Conservation (phyloP, 1,139 yeast species). For the Suhomyces yuchorum region DNA sequence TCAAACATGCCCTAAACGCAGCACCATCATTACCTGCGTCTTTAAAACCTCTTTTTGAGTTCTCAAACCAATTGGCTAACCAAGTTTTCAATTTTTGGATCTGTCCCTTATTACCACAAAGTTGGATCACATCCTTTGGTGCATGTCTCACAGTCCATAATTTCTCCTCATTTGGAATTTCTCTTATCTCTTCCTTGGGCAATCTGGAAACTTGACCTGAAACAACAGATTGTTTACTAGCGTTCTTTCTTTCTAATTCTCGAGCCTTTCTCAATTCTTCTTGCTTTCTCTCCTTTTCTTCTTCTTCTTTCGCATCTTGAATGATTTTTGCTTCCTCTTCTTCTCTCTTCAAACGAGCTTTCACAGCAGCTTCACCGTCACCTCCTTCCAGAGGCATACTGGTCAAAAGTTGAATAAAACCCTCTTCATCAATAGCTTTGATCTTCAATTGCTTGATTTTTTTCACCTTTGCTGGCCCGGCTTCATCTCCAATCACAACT, state of each 20-base stretch:
- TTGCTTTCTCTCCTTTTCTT: conserved; percentile 18
- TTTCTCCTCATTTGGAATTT: conserved; percentile 51
- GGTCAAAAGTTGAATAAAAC: conserved; percentile 70
- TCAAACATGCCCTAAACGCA: conserved; percentile 78
- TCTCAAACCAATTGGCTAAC: conserved; percentile 76
- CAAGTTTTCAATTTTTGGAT: conserved; percentile 67
- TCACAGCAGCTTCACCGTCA: conserved; percentile 70
- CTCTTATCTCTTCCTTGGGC: conserved; percentile 26
- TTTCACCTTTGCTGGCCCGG: conserved; percentile 93
- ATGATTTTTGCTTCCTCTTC: conserved; percentile 59
- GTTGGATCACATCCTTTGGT: conserved; percentile 70
- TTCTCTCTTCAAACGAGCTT: conserved; percentile 68
- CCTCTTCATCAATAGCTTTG: conserved; percentile 85
- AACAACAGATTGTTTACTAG: background rate
- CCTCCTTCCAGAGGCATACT: conserved; percentile 96
- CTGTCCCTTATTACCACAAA: conserved; percentile 88
- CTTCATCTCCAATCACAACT: conserved; percentile 92
- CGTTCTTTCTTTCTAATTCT: conserved; percentile 1
- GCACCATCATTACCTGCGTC: conserved; percentile 60
- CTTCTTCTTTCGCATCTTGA: conserved; percentile 51
- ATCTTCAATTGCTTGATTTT: conserved; percentile 72
- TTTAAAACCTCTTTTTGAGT: conserved; percentile 57
- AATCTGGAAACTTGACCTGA: conserved; percentile 6
- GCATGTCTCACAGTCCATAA: conserved; percentile 96
- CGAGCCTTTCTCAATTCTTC: conserved; percentile 19